phyloP scores from a whole-genome alignment of 768 basidiomycete genomes.

The Hydnomerulius pinastri region DNA sequence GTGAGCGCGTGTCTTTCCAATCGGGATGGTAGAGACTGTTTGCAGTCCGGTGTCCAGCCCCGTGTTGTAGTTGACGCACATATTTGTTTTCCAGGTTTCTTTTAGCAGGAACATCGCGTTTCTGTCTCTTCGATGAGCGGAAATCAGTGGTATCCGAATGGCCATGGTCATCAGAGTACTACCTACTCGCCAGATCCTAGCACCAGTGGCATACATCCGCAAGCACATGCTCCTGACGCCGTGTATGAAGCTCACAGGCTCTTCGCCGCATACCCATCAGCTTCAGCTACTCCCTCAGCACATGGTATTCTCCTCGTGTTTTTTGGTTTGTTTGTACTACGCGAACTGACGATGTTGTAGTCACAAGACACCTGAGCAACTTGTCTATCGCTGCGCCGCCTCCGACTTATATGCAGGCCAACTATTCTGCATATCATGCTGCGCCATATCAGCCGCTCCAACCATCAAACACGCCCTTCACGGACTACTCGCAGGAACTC shows the following conservation, averaged over 20 bases:
- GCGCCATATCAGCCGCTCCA: slow-evolving; percentile 30
- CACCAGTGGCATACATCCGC: slow-evolving; percentile 8
- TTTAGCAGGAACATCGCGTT: background rate
- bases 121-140: slow-evolving; percentile 22
- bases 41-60: too few relatives aligned
- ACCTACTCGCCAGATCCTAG: slow-evolving; percentile 13
- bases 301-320: slow-evolving; percentile 52
- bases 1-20: too few relatives aligned
- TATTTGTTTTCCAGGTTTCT: background rate
- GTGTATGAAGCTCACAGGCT: slow-evolving; percentile 70
- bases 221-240: slow-evolving; percentile 41
- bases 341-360: slow-evolving; percentile 40
- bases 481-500: slow-evolving; percentile 68
- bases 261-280: slow-evolving; percentile 68
- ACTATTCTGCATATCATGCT: slow-evolving; percentile 24
- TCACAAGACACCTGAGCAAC: slow-evolving; percentile 63
- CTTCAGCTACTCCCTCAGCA: slow-evolving; percentile 74
- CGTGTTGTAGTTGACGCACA: background rate
- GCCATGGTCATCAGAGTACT: slow-evolving; percentile 15
- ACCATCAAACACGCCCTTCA: slow-evolving; percentile 55
- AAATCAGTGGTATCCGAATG: slow-evolving; percentile 27
- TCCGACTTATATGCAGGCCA: slow-evolving; percentile 64
- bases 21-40: too few relatives aligned
- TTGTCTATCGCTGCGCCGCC: slow-evolving; percentile 60
- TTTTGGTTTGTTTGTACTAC: slow-evolving; percentile 4